A percentile compares a stretch with the other conserved stretches of the same genome.
Evolutionary conservation across 2,329 filamentous ascomycete species (phyloP).

Genomic region (Ascocoryne sarcoides): DNA sequence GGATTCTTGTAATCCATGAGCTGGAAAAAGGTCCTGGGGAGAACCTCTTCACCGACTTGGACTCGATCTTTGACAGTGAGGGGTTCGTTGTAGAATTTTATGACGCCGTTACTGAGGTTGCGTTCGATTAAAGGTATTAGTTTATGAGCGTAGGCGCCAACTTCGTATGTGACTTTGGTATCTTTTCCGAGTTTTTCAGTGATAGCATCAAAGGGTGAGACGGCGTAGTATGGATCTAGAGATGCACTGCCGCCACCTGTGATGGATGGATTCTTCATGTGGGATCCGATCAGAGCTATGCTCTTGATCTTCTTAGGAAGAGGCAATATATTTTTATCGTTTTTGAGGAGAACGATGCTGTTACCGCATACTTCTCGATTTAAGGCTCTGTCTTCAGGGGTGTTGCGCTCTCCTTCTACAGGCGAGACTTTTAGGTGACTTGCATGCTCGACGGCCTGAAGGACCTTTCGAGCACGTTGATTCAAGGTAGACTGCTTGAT

Average conservation of each 20-base stretch:
- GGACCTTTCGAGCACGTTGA: conserved; percentile 14
- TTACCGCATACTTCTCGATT: conserved; percentile 48
- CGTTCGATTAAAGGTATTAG: conserved; percentile 49
- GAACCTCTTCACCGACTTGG: conserved; percentile 40
- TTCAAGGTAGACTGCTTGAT: conserved; percentile 19
- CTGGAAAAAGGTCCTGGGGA: conserved; percentile 35
- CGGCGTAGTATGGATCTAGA: conserved; percentile 27
- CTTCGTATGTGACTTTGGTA: conserved; percentile 36
- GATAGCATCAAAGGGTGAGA: conserved; percentile 28
- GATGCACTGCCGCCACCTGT: conserved; percentile 30
- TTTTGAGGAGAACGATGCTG: conserved; percentile 56
- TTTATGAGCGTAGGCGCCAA: conserved; percentile 56
- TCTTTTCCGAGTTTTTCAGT: conserved; percentile 12
- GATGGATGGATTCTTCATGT: conserved; percentile 34
- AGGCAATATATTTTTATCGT: conserved; percentile 47
- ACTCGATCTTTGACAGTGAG: conserved; percentile 37
- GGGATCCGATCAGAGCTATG: conserved; percentile 45
- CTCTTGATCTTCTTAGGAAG: conserved; percentile 32
- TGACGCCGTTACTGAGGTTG: conserved; percentile 43
- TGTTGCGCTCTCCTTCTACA: conserved; percentile 15
- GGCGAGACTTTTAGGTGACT: conserved; percentile 10
- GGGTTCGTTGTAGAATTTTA: conserved; percentile 53
- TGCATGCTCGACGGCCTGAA: conserved; percentile 17
- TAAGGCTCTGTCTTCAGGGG: conserved; percentile 30
- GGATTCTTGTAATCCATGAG: conserved; percentile 43